Evolutionary conservation across 495 filamentous ascomycete species (phyloP).

Genomic region (Mytilinidion resinicola): DNA sequence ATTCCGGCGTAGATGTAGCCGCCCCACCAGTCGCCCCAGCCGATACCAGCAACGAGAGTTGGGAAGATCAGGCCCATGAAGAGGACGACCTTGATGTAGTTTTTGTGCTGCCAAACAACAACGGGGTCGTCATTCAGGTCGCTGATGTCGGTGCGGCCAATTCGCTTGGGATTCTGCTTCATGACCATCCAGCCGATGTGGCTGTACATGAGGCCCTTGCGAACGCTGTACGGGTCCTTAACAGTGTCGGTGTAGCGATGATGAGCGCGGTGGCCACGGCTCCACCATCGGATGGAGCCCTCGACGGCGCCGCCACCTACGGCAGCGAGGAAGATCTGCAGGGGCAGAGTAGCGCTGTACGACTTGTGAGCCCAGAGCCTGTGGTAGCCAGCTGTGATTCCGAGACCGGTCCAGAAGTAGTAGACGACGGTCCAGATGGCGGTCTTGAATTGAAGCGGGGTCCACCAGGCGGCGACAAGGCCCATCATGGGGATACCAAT

Average conservation of each 20-base stretch:
- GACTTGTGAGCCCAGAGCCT: constrained; percentile 59
- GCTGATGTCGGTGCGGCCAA: constrained; percentile 90
- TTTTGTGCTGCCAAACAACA: constrained; percentile 88
- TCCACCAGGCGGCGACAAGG: constrained; percentile 71
- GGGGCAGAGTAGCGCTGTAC: constrained; percentile 80
- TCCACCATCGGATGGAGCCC: constrained; percentile 97
- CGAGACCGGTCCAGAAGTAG: constrained; percentile 15
- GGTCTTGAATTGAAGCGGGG: constrained; percentile 69
- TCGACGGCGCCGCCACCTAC: constrained; percentile 93
- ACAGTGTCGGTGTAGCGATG: constrained; percentile 99
- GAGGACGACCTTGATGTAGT: constrained; percentile 86
- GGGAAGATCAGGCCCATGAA: constrained; percentile 85
- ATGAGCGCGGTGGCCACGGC: constrained; percentile 90
- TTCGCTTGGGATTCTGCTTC: constrained; percentile 47
- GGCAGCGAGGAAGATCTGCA: constrained; percentile 88
- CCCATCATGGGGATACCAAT: constrained; percentile 76
- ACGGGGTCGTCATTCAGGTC: constrained; percentile 93
- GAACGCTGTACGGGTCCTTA: constrained; percentile 97
- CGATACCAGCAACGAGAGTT: constrained; percentile 72
- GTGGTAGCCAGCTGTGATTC: constrained; percentile 32
- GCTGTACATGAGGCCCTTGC: constrained; percentile 95
- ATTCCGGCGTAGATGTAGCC: constrained; percentile 95
- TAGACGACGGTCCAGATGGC: constrained; percentile 55
- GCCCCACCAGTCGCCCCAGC: constrained; percentile 85
- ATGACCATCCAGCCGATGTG: constrained; percentile 73